Base-by-base conservation (phyloP, 2,329 filamentous ascomycete genomes). In the Pezicula radicicola region DNA sequence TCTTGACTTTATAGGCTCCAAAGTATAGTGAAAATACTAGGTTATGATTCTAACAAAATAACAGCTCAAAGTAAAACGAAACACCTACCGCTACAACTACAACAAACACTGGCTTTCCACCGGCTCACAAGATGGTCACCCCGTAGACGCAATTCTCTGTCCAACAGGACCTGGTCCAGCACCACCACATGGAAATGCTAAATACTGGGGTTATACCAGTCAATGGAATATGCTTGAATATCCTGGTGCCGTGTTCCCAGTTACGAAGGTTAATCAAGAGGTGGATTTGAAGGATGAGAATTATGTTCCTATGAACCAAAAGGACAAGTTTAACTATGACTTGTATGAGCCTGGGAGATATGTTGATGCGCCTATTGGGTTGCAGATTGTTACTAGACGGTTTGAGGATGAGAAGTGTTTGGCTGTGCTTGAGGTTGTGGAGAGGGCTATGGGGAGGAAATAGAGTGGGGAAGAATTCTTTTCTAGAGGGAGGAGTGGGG, bases 151-250 rank as follows among this genome's bases (percentile, higher is more conserved):
- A 13, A 55, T 87, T 18, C 69, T 87, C 2, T 83, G 78, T 46
- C 83, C 84, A 0, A 75, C 74, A 0, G 77, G 76, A 0, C 78
- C 80, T 1, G 75, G 77, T 2, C 71, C 72, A 1, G 79, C 79
- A 16, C 78, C 73, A 70, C 76, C 47, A 72, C 69, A 50, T 58
- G 66, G 35, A 55, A 80, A 49, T 68, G 80, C 53, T 69, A 70
- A 48, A 59, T 84, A 61, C 71, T 88, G 83, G 82, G 75, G 75
- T 2, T 88, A 88, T 58, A 85, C 82, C 0, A 70, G 76, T 1
- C 76, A 82, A 53, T 88, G 83, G 82, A 88, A 88, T 61, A 60
- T 87, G 37, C 74, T 88, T 2, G 83, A 88, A 61, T 86, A 85
- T 61, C 81, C 84, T 1, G 76, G 74, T 12, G 68, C 77, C 3